Evolutionary conservation across 164 flowering plant species (phyloP).

Genomic region (Berberis thunbergii): DNA sequence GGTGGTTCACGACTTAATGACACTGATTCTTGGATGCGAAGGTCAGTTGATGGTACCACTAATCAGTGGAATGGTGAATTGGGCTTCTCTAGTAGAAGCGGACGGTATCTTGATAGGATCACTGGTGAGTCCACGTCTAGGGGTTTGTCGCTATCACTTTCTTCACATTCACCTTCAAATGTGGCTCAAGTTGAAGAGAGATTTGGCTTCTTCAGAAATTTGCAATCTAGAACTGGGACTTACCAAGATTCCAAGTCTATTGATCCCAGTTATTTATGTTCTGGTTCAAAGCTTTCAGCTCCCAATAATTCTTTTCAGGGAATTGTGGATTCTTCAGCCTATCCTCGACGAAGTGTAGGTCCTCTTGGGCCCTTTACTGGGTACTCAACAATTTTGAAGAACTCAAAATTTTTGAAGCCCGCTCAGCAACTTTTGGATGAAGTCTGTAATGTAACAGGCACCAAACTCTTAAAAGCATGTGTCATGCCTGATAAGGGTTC

Average conservation of each 20-base stretch:
- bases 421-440: conserved; percentile 67
- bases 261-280: conserved; percentile 5
- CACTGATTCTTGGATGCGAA: conserved; percentile 14
- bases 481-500: conserved; percentile 21
- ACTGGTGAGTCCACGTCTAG: conserved; percentile 22
- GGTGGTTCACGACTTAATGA: conserved; percentile 8
- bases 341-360: conserved; percentile 30
- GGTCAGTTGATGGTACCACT: conserved; percentile 11
- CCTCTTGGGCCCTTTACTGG: conserved; percentile 98
- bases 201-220: conserved; percentile 14
- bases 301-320: conserved; percentile 23
- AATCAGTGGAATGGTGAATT: conserved; percentile 23
- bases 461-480: conserved; percentile 6
- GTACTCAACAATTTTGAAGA: conserved; percentile 66
- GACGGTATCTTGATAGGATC: conserved; percentile 7
- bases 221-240: conserved; percentile 8
- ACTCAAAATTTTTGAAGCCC: conserved; percentile 67
- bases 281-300: conserved; percentile 12
- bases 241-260: conserved; percentile 14
- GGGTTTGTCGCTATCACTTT: conserved; percentile 44
- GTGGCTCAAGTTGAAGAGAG: conserved; percentile 18
- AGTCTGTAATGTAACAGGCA: conserved; percentile 22
- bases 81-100: conserved; percentile 14
- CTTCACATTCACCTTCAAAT: conserved; percentile 29
- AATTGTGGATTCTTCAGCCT: conserved; percentile 20